Percentiles rank a stretch among this genome's conserved stretches.
These are phyloP conservation scores for Ophiognomonia clavigignenti-juglandacearum DNA, from an alignment of 2,329 filamentous ascomycete species.

Conservation along the genomic window DNA sequence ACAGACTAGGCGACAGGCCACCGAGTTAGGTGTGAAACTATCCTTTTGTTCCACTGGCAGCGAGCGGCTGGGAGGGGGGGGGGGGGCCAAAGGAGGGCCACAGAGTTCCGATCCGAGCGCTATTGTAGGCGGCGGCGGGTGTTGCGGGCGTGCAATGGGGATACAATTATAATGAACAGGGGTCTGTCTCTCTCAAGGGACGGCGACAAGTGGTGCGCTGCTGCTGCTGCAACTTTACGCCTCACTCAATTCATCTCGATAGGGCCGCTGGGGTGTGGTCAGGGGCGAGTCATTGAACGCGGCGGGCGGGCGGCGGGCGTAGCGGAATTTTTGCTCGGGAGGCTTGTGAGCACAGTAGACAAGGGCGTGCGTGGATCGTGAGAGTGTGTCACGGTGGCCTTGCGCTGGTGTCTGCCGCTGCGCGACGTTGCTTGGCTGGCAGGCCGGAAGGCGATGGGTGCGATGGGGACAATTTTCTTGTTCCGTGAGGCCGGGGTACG, in stretches of 20 bases:
- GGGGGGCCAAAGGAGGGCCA: too few relatives aligned
- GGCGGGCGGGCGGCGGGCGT: not conserved
- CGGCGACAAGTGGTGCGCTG: too few relatives aligned
- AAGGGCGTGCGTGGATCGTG: not conserved
- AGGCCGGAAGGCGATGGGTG: too few relatives aligned
- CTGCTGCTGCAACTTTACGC: too few relatives aligned
- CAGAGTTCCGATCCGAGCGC: constrained; percentile 3
- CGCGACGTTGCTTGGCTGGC: too few relatives aligned
- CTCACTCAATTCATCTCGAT: constrained; percentile 14
- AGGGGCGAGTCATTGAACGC: constrained; percentile 11
- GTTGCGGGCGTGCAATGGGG: not conserved
- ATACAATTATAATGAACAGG: not conserved
- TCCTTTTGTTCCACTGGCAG: too few relatives aligned
- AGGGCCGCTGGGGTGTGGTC: constrained; percentile 10
- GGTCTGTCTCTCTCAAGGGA: too few relatives aligned
- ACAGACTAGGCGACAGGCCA: constrained; percentile 1
- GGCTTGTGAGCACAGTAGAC: too few relatives aligned
- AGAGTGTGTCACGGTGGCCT: constrained; percentile 3
- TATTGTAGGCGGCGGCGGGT: not conserved
- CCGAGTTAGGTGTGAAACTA: too few relatives aligned
- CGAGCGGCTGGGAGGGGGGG: too few relatives aligned
- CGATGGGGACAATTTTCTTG: too few relatives aligned
- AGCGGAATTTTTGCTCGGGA: not conserved
- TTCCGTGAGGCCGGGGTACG: not conserved
- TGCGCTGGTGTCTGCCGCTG: too few relatives aligned